A percentile compares a stretch with the other conserved stretches of the same genome.
phyloP scores from a whole-genome alignment of 2,329 filamentous ascomycete genomes.

The Paraphoma sp. region DNA sequence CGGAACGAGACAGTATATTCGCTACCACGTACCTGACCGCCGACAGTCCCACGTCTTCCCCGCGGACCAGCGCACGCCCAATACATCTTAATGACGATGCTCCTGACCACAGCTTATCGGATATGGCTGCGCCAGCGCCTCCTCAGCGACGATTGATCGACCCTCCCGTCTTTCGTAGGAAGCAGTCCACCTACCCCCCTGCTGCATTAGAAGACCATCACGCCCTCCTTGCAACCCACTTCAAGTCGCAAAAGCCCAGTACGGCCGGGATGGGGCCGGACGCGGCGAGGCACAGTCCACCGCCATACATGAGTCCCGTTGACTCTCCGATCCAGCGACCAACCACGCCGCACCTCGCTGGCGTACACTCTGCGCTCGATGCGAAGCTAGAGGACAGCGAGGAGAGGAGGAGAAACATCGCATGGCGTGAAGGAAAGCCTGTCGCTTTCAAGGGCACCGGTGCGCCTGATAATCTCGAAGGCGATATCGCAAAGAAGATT shows the following conservation, averaged over 20 bases:
- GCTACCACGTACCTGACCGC: slow-evolving; percentile 65
- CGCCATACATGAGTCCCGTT: slow-evolving; percentile 47
- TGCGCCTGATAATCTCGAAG: slow-evolving; percentile 50
- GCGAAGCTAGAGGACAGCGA: slow-evolving; percentile 43
- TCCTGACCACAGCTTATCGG: slow-evolving; percentile 28
- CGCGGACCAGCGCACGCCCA: slow-evolving; percentile 37
- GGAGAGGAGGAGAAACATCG: slow-evolving; percentile 55
- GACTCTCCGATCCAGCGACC: slow-evolving; percentile 44
- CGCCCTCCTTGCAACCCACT: slow-evolving; percentile 38
- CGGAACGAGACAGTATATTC: slow-evolving; percentile 69
- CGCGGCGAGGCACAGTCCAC: slow-evolving; percentile 36
- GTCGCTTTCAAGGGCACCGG: slow-evolving; percentile 49
- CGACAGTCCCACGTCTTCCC: slow-evolving; percentile 54
- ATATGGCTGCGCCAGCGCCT: slow-evolving; percentile 39
- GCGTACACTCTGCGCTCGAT: slow-evolving; percentile 28
- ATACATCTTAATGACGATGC: slow-evolving; percentile 33
- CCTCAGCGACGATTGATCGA: slow-evolving; percentile 42
- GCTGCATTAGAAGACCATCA: slow-evolving; percentile 39
- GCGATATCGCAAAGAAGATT: slow-evolving; percentile 66
- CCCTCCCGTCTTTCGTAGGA: slow-evolving; percentile 38
- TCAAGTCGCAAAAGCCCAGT: slow-evolving; percentile 35
- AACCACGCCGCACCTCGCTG: slow-evolving; percentile 34
- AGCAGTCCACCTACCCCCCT: slow-evolving; percentile 31
- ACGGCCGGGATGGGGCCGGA: slow-evolving; percentile 28
- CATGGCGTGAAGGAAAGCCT: slow-evolving; percentile 58